Base-by-base conservation (phyloP, 441 rosid genomes). In the Raphanus hybrid region DNA sequence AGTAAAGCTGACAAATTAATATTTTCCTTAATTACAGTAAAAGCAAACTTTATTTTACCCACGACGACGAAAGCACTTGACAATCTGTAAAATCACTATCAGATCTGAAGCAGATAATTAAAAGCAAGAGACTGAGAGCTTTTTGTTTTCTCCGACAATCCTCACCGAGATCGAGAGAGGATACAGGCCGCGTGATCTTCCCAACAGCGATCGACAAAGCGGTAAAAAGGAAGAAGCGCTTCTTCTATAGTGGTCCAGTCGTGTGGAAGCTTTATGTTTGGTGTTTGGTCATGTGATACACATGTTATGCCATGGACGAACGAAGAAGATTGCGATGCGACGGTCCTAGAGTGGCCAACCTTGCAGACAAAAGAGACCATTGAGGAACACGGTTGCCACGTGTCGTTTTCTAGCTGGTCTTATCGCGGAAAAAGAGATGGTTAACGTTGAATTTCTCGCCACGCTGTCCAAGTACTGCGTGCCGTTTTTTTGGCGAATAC, bases 371-470 rank as follows among this genome's bases (percentile, higher is more conserved):
- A 67, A 14, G 48, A 52, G 74, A 73, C 78, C 15, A 78, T 39
- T 41, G 6, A 74, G 63, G 79, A 79, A 69, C 72, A 75, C 41
- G 18, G 37, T 41, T 52, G 77, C 77, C 82, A 80, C 82, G 80
- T 71, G 82, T 75, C 76, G 15, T 7, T 7, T 52, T 70, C n/a
- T 65, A 4, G 69, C 59, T 80, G 80, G 80, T 3, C 39, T 63
- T 37, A 64, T 16, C 73, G 76, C 64, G 27, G 65, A 73, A 65
- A 7, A 59, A 8, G 41, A 35, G 27, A 74, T 45, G 67, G 20
- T 3, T 79, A 57, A 69, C 50, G 78, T 79, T 70, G 82, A 74
- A 37, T 65, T 45, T 4, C 64, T 79, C 52, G 57, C 35, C 54
- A 64, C 14, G 16, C n/a, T 63, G 11, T 14, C 0, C 0, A 10